Conservation (phyloP, 352 stramenopile genomes). For the Globisporangium perplexum region DNA sequence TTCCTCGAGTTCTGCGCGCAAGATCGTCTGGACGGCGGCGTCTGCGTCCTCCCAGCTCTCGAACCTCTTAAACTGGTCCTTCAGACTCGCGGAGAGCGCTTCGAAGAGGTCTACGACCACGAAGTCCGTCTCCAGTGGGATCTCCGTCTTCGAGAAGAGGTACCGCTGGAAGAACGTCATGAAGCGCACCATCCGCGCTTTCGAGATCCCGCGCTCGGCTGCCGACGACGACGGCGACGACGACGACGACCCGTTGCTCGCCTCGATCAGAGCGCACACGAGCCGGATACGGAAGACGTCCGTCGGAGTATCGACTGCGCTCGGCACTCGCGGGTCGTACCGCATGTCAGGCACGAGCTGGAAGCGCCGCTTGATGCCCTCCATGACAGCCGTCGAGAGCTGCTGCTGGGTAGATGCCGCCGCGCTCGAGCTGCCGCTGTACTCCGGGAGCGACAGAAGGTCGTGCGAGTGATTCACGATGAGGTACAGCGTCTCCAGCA, state of each 20-base stretch:
- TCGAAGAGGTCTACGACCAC: conserved; percentile 84
- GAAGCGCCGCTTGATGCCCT: conserved; percentile 61
- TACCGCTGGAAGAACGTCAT: conserved; percentile 95
- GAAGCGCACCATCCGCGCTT: conserved; percentile 83
- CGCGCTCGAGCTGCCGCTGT: conserved; percentile 20
- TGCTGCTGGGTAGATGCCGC: neutral
- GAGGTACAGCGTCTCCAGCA: conserved; percentile 93
- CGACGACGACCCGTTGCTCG: conserved; percentile 27
- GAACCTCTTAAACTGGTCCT: conserved; percentile 65
- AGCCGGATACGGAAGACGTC: conserved; percentile 94
- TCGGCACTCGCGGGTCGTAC: conserved; percentile 86
- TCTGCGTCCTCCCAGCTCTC: conserved; percentile 80
- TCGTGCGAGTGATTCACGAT: conserved; percentile 96
- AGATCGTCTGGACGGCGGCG: conserved; percentile 40
- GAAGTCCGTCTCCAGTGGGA: conserved; percentile 94
- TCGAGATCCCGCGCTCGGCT: conserved; percentile 82
- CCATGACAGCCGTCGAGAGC: conserved; percentile 20
- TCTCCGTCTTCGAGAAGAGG: conserved; percentile 92
- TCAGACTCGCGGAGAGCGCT: conserved; percentile 38
- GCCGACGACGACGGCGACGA: conserved; percentile 1
- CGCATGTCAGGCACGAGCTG: conserved; percentile 71
- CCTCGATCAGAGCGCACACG: conserved; percentile 91
- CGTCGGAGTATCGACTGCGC: conserved; percentile 83
- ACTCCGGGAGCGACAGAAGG: conserved; percentile 69
- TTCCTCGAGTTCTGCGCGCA: conserved; percentile 59